Percentiles rank a stretch among this genome's conserved stretches.
Evolutionary conservation across 768 basidiomycete species (phyloP).

Genomic region (Pulveroboletus sp.): DNA sequence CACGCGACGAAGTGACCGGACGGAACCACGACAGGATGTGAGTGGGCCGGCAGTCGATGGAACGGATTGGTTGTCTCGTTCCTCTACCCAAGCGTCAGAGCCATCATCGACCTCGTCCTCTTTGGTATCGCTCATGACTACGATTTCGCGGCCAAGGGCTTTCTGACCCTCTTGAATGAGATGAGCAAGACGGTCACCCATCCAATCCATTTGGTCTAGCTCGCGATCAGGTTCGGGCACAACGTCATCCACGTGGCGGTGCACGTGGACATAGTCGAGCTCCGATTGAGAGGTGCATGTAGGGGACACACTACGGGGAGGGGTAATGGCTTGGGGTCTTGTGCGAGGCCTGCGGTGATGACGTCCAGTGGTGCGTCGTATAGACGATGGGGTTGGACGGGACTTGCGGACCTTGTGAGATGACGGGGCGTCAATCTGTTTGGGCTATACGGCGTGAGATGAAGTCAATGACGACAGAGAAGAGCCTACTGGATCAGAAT

Average conservation of each 20-base stretch:
- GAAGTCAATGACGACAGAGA: background rate
- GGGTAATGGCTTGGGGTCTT: constrained; percentile 19
- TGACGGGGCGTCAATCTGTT: constrained; percentile 33
- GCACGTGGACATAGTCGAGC: constrained; percentile 36
- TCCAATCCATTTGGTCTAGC: constrained; percentile 73
- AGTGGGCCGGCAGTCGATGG: constrained; percentile 7
- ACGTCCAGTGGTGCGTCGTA: constrained; percentile 33
- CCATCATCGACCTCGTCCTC: constrained; percentile 80
- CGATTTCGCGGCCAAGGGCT: constrained; percentile 72
- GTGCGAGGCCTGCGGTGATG: constrained; percentile 34
- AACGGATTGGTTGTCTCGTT: constrained; percentile 24
- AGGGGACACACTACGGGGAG: constrained; percentile 28
- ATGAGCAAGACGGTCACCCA: constrained; percentile 60
- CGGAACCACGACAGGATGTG: constrained; percentile 26
- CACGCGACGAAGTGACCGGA: constrained; percentile 23
- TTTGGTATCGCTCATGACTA: constrained; percentile 67
- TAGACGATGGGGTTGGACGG: constrained; percentile 29
- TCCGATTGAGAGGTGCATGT: constrained; percentile 35
- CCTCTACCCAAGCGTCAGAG: constrained; percentile 70
- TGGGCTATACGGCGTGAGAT: constrained; percentile 19
- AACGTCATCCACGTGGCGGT: constrained; percentile 30
- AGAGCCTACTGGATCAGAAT: constrained; percentile 32
- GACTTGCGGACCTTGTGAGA: constrained; percentile 38
- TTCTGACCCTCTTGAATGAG: constrained; percentile 78
- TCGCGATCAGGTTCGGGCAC: constrained; percentile 37